phyloP scores from a whole-genome alignment of 306 rosid species.

The Rosa chinensis region DNA sequence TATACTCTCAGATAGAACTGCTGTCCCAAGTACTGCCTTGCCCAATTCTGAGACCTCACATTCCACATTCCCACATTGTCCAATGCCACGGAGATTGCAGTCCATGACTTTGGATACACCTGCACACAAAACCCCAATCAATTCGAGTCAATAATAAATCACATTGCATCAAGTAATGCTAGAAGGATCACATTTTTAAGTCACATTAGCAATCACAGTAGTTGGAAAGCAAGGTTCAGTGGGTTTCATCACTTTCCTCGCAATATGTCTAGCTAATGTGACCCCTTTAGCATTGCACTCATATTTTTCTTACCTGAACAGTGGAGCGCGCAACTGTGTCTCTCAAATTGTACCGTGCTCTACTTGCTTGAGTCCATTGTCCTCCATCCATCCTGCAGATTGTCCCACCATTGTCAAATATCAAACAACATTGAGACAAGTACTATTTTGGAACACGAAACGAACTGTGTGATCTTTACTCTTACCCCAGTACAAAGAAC shows the following conservation, averaged over 20 bases:
- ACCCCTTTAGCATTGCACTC: background rate
- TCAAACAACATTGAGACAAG: background rate
- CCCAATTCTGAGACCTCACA: slow-evolving; percentile 90
- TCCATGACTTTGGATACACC: slow-evolving; percentile 90
- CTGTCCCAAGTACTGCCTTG: slow-evolving; percentile 90
- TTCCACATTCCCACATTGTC: slow-evolving; percentile 99
- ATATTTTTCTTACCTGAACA: slow-evolving; percentile 49
- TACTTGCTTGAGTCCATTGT: slow-evolving; percentile 83
- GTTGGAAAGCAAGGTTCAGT: background rate
- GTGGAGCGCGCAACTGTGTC: slow-evolving; percentile 88
- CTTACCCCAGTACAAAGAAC: slow-evolving; percentile 91
- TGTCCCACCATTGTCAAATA: slow-evolving; percentile 22
- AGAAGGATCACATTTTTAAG: background rate
- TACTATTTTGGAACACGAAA: background rate
- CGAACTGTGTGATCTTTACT: background rate
- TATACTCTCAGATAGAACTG: slow-evolving; percentile 85
- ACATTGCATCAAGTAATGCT: background rate
- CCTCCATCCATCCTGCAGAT: slow-evolving; percentile 82
- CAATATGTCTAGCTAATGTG: background rate
- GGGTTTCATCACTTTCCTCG: background rate
- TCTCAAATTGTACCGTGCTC: slow-evolving; percentile 78
- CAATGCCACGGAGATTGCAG: slow-evolving; percentile 77
- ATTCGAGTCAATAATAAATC: background rate
- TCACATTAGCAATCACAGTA: background rate
- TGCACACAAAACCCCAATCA: slow-evolving; percentile 26